Evolutionary conservation across 345 rosid species (phyloP).

Genomic region (Gossypium sturtianum): DNA sequence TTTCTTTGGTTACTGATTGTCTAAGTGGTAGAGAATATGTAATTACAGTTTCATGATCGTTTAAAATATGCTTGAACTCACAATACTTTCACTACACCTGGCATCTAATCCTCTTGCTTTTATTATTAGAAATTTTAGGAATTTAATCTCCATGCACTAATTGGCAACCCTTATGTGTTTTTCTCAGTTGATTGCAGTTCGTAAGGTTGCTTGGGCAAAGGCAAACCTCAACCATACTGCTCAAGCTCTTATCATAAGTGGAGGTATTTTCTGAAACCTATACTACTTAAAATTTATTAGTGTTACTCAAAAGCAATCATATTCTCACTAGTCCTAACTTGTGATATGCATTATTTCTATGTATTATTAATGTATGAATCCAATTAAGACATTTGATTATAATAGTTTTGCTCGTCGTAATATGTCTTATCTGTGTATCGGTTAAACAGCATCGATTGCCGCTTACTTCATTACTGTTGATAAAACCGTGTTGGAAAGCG

Average conservation of each 20-base stretch:
- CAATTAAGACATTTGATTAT: background rate
- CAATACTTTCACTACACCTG: too few species aligned
- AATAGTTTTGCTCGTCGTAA: background rate
- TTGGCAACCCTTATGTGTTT: background rate
- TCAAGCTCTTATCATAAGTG: conserved; percentile 62
- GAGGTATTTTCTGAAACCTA: conserved; percentile 29
- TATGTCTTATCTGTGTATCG: background rate
- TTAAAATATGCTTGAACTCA: too few species aligned
- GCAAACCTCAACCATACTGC: conserved; percentile 66
- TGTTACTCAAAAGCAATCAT: background rate
- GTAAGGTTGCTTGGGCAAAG: conserved; percentile 66
- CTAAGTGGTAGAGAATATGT: background rate
- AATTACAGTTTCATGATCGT: background rate
- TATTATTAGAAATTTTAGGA: too few species aligned
- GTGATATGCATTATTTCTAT: background rate
- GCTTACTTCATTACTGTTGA: conserved; percentile 60
- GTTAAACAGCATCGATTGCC: conserved; percentile 46
- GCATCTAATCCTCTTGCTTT: too few species aligned
- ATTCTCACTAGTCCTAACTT: background rate
- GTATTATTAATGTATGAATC: background rate
- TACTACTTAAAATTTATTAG: background rate
- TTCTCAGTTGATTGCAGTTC: conserved; percentile 44
- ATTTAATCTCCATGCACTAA: background rate
- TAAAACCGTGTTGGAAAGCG: conserved; percentile 52
- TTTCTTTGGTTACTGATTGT: background rate